A percentile compares a stretch with the other conserved stretches of the same genome.
These are phyloP conservation scores for Breviolum minutum DNA, from an alignment of 73 alveolate genomes.

Conservation along the genomic window DNA sequence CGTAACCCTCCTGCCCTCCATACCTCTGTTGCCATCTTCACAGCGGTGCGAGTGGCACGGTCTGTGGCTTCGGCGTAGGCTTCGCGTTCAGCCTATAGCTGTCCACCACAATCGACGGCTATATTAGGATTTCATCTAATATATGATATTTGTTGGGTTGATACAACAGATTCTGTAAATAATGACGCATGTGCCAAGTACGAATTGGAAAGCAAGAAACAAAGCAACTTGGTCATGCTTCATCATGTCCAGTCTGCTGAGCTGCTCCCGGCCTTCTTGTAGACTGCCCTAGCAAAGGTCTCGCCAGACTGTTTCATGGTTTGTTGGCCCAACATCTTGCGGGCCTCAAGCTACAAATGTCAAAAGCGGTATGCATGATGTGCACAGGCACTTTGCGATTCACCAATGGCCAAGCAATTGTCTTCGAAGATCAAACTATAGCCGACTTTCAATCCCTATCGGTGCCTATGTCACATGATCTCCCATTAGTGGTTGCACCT, in stretches of 20 bases:
- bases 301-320: constrained; percentile 50
- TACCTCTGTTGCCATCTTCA: constrained; percentile 77
- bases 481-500: neutral
- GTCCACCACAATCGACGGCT: no score
- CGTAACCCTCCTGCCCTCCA: neutral
- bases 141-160: no score
- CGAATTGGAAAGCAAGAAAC: no score
- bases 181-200: no score
- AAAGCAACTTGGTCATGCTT: no score
- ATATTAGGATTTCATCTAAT: no score
- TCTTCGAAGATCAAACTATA: neutral
- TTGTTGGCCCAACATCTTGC: constrained; percentile 76
- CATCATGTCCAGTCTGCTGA: no score
- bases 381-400: neutral
- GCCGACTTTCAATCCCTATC: neutral
- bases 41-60: constrained; percentile 76
- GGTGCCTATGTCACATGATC: neutral
- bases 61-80: constrained; percentile 86
- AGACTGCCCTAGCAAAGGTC: constrained; percentile 69
- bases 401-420: neutral
- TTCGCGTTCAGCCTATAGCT: constrained; percentile 63
- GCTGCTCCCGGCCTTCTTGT: constrained; percentile 56
- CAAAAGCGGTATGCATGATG: neutral
- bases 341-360: neutral
- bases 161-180: no score